Percentiles rank a stretch among this genome's conserved stretches.
Conservation (phyloP, 139 green algal genomes). For the Micractinium conductrix region DNA sequence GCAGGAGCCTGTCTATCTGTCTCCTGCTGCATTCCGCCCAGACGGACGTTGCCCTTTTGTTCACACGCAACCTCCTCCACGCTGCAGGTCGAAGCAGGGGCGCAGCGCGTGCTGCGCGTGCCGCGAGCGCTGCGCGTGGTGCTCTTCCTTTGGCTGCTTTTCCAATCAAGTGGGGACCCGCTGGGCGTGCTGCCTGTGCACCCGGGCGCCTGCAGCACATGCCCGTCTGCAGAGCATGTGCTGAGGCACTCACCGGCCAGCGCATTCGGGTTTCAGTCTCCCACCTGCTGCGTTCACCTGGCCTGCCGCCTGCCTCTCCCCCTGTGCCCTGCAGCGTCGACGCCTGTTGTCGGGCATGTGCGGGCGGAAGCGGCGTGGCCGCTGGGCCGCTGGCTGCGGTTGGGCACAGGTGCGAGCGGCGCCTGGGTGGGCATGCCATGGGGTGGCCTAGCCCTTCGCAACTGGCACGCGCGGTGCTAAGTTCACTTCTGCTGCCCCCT, state of each 20-base stretch:
- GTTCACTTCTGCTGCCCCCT: not conserved
- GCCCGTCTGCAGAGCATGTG: not conserved
- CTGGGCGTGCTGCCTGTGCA: not conserved
- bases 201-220: not conserved
- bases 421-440: too few relatives aligned
- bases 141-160: conserved; percentile 13
- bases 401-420: conserved; percentile 15
- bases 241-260: too few relatives aligned
- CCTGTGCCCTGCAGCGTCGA: not conserved
- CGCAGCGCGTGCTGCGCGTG: conserved; percentile 14
- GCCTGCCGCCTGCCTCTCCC: not conserved
- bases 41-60: not conserved
- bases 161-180: not conserved
- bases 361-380: not conserved
- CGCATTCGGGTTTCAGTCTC: too few relatives aligned
- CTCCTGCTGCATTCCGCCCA: not conserved
- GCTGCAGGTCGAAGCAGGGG: not conserved
- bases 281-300: not conserved
- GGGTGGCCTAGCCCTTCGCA: too few relatives aligned
- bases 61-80: too few relatives aligned
- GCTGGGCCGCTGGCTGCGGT: conserved; percentile 15
- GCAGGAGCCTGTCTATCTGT: not conserved
- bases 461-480: too few relatives aligned
- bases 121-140: conserved; percentile 5
- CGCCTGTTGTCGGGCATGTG: not conserved